Evolutionary conservation across 805 yeast species (phyloP).

Genomic region (Diddensiella caesifluorescens): DNA sequence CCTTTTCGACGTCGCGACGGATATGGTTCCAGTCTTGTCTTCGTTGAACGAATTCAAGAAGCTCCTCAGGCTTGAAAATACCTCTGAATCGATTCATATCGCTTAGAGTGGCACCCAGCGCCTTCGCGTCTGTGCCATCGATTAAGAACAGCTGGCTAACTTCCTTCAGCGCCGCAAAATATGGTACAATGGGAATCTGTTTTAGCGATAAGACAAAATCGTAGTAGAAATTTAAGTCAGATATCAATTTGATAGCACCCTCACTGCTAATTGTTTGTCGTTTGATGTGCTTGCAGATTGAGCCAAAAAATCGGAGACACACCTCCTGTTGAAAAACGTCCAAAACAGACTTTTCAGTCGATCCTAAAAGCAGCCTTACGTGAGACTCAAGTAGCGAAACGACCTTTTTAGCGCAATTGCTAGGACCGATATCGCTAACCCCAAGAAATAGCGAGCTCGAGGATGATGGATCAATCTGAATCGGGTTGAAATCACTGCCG

Average conservation of each 20-base stretch:
- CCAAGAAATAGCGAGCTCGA: conserved; percentile 15
- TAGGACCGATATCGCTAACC: conserved; percentile 39
- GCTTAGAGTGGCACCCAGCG: conserved; percentile 75
- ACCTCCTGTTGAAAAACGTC: conserved; percentile 94
- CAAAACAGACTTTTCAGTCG: conserved; percentile 80
- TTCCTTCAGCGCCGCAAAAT: conserved; percentile 73
- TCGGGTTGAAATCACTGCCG: conserved; percentile 60
- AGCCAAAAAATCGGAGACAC: conserved; percentile 76
- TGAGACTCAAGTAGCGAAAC: conserved; percentile 64
- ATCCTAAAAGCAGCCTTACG: conserved; percentile 64
- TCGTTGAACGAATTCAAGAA: conserved; percentile 85
- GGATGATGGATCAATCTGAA: conserved; percentile 25
- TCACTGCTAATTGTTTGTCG: conserved; percentile 63
- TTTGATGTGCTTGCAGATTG: conserved; percentile 72
- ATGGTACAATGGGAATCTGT: conserved; percentile 54
- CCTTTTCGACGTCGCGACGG: conserved; percentile 78
- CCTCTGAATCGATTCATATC: conserved; percentile 85
- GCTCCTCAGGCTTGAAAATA: conserved; percentile 84
- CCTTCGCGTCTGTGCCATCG: conserved; percentile 67
- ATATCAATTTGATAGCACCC: conserved; percentile 78
- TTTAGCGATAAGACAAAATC: conserved; percentile 57
- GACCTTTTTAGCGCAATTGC: conserved; percentile 61
- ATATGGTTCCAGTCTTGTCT: conserved; percentile 81
- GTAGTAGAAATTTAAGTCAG: conserved; percentile 76
- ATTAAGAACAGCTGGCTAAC: conserved; percentile 81